Percentiles rank a stretch among this genome's conserved stretches.
These are phyloP conservation scores for Pleurotus tuoliensis DNA, from an alignment of 768 basidiomycete species.

Conservation along the genomic window DNA sequence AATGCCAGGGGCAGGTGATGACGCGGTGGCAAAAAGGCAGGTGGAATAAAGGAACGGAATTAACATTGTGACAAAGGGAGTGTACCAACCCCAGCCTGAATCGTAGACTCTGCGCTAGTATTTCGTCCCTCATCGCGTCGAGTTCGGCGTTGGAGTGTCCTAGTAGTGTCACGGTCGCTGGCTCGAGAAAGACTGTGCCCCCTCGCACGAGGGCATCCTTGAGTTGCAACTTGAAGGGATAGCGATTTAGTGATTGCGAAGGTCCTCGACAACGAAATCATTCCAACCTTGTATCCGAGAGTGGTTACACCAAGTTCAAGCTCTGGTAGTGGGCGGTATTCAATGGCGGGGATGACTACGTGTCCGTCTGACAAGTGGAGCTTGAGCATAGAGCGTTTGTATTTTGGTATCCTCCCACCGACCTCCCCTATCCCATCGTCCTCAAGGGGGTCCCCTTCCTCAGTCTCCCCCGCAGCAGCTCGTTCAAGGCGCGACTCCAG, in stretches of 20 bases:
- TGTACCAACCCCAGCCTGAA: conserved; percentile 61
- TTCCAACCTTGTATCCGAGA: conserved; percentile 75
- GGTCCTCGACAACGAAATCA: not conserved
- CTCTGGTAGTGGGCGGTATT: conserved; percentile 64
- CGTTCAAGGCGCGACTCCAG: conserved; percentile 37
- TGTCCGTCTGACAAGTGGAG: conserved; percentile 80
- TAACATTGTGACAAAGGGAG: not conserved
- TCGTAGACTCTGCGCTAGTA: conserved; percentile 62
- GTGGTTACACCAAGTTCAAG: conserved; percentile 72
- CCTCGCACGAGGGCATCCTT: conserved; percentile 63
- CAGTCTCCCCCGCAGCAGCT: conserved; percentile 42
- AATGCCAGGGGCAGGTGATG: conserved; percentile 16
- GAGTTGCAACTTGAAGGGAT: conserved; percentile 46
- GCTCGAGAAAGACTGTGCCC: conserved; percentile 77
- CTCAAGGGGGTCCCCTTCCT: conserved; percentile 43
- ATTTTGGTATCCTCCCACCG: conserved; percentile 76
- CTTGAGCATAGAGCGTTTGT: conserved; percentile 75
- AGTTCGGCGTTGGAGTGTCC: conserved; percentile 65
- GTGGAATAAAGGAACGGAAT: not conserved
- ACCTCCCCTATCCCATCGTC: conserved; percentile 59
- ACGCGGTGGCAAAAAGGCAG: conserved; percentile 15
- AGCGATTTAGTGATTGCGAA: not conserved
- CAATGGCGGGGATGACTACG: conserved; percentile 66
- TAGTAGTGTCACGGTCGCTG: conserved; percentile 54
- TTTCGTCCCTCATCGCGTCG: conserved; percentile 48